Evolutionary conservation across 352 stramenopile genomes (phyloP), one percentile per base, ranked within the genome.

Genomic region (Pythium phragmiticola): DNA sequence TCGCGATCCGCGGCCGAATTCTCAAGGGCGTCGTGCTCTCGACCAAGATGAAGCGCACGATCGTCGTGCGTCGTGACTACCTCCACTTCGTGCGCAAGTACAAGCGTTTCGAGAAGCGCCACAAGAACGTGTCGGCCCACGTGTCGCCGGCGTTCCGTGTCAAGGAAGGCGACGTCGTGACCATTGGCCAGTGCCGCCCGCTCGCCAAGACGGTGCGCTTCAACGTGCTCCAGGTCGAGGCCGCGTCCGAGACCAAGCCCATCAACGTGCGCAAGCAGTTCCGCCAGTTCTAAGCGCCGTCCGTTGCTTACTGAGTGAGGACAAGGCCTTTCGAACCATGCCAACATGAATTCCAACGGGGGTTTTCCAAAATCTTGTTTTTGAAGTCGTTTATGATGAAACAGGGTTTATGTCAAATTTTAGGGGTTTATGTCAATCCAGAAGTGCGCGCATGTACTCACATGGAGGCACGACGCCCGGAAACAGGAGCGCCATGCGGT

Each of bases 11-110:
- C 83, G 97, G 97, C 79, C 92, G 96, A 86, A 99, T 96, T 70
- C 84, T 99, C 55, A 99, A 99, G 89, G 98, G 97, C 68, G 88
- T 99, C 57, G 96, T 99, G 47, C 96, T 99, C 66, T 99, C 97
- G 72, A 99, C 88, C 79, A 99, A 99, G 93, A 99, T 99, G 98
- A 99, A 99, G 81, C 93, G 97, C 82, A 99, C 98, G 53, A 97
- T 99, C 76, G 97, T 99, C 72, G 97, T 99, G 62, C 95, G 98
- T 87, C 90, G 98, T 77, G 98, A 99, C 80, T 99, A 99, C 87
- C 82, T 99, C 66, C 97, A 99, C 85, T 99, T 96, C 82, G 95
- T 99, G 67, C 88, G 87, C 75, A 99, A 99, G 94, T 99, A 99
- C 96, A 96, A 95, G 71, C 94, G 96, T 97, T 99, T 98, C 80